phyloP scores from a whole-genome alignment of 2,329 filamentous ascomycete genomes.

The Xenoacremonium recifei region DNA sequence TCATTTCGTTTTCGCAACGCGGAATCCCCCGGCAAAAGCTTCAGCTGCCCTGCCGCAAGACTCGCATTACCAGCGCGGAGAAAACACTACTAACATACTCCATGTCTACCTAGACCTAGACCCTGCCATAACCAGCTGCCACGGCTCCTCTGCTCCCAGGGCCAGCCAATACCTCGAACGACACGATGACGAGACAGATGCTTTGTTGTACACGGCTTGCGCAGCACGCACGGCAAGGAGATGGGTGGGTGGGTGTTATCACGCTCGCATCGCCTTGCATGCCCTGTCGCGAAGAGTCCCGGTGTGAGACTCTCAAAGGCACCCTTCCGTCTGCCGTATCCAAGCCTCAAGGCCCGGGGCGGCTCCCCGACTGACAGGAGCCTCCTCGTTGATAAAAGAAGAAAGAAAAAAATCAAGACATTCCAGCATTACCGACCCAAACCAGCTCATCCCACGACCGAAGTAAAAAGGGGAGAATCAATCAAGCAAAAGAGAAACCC shows the following conservation, averaged over 20 bases:
- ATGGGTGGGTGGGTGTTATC: conserved; percentile 12
- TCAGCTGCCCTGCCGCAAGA: too few relatives aligned
- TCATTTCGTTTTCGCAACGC: background rate
- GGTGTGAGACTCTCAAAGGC: conserved; percentile 16
- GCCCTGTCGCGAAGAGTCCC: too few relatives aligned
- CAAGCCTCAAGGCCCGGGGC: conserved; percentile 22
- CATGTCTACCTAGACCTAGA: conserved; percentile 28
- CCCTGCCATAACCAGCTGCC: conserved; percentile 29
- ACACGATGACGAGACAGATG: conserved; percentile 16
- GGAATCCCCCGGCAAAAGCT: background rate
- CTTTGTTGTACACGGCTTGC: conserved; percentile 27
- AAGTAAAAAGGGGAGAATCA: conserved; percentile 21
- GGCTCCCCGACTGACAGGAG: conserved; percentile 19
- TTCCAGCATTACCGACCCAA: conserved; percentile 29
- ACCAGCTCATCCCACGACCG: conserved; percentile 22
- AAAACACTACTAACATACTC: conserved; percentile 22
- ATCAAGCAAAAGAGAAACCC: conserved; percentile 9
- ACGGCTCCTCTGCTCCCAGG: conserved; percentile 20
- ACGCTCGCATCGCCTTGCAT: conserved; percentile 10
- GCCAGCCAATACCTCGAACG: too few relatives aligned
- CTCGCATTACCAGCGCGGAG: conserved; percentile 13
- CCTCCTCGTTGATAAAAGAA: too few relatives aligned
- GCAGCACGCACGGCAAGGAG: conserved; percentile 15
- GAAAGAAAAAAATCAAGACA: conserved; percentile 25
- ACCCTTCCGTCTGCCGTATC: conserved; percentile 23